Base-by-base conservation (phyloP, 305 asterid species). In the Fraxinus sp. region DNA sequence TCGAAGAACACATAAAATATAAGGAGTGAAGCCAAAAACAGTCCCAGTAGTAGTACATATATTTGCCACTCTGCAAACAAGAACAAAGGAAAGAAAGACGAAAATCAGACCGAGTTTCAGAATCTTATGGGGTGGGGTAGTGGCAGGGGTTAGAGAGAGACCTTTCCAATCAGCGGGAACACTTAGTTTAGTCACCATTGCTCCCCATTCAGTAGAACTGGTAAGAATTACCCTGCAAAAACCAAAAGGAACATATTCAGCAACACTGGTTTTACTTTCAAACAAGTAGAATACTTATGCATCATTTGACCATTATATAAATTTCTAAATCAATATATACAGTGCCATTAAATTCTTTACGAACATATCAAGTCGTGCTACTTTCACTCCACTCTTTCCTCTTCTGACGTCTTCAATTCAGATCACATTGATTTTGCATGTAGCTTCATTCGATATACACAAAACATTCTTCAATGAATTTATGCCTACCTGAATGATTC, bases 131-230 rank as follows among this genome's bases (percentile, higher is more conserved):
- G 41, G 35, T 66, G 5, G 33, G 24, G 55, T 44, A 37, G 84
- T 7, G 11, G 37, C 82, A 46, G 33, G n/a, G 20, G 39, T 78
- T 76, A 74, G 79, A 85, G 80, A 87, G n/a, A 37, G 74, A 95
- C 98, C 98, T 93, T 95, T 95, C 98, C 97, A 92, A 83, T 96
- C 99, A 13, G 88, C 94, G 22, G 99, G 95, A 81, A 96, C 99
- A 14, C 87, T 86, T 22, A 94, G 91, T 85, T 94, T 94, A n/a
- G 98, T 91, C 82, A 86, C 92, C 94, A 91, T 86, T 75, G 82
- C 88, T 84, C 98, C 99, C 99, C 98, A 96, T 86, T 92, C 92
- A 9, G 84, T 81, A 74, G 99, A 94, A 76, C 97, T 89, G 32
- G 98, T 90, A 37, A 96, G 94, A 70, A 93, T 82, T 81, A 93